Evolutionary conservation across 805 yeast species (phyloP), one percentile per base, ranked within the genome.

Genomic region (Barnettozyma vustinii): DNA sequence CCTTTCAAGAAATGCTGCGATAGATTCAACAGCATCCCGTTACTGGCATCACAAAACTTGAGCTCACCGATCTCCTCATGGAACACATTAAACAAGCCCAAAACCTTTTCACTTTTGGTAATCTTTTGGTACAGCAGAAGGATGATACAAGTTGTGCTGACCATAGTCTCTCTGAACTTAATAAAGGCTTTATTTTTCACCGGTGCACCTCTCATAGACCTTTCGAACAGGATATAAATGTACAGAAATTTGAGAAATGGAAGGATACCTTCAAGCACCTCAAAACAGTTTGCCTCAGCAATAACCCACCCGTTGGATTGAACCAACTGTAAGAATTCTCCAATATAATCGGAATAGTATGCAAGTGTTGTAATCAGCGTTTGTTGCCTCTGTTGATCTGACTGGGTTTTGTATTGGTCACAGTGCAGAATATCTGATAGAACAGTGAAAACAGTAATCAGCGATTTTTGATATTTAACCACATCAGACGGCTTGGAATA

Each of bases 21-120:
- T 25, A 85, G 66, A 16, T 72, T 70, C 45, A 94, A 68, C 52
- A 91, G 83, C 8, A 69, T 65, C 0, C 95, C 91, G 25, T 74
- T 62, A 0, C 83, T 75, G 3, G 77, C 64, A 45, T 82, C 84
- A 67, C 99, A 94, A 47, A 83, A 78, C 7, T 79, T 74, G 37
- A 87, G 68, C 2, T 65, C 57, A 0, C 97, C 97, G 9, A 91
- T 64, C 43, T 87, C 82, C 8, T 80, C 80, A 60, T 94, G 99
- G 1, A 88, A 61, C 6, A 79, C 64, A 37, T 80, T 74, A 13
- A 88, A 64, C 18, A 84, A 60, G 32, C 79, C 78, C 49, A 71
- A 64, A 58, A 72, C 41, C 57, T 59, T 33, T 49, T 40, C 30
- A n/a, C 23, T 32, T 3, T 26, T 7, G 4, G 37, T 10, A 3